Evolutionary conservation across 179 eudicot species (phyloP).

Genomic region (Actinidia chinensis): DNA sequence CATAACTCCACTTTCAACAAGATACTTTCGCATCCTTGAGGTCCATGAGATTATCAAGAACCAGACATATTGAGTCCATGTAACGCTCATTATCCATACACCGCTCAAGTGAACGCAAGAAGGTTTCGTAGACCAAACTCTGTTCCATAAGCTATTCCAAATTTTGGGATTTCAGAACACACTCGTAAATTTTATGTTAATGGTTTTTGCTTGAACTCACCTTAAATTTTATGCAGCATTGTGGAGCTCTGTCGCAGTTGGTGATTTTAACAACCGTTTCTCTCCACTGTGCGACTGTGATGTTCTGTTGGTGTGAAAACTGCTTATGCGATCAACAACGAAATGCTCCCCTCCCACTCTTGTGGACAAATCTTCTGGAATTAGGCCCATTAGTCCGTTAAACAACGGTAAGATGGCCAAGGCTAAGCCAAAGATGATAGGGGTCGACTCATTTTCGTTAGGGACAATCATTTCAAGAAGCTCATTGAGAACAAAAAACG

Average conservation of each 20-base stretch:
- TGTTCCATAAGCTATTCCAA: constrained; percentile 26
- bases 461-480: no score
- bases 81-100: constrained; percentile 27
- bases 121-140: constrained; percentile 12
- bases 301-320: no score
- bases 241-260: constrained; percentile 16
- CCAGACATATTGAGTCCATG: constrained; percentile 35
- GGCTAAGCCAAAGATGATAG: no score
- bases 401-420: no score
- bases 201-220: not conserved
- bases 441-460: no score
- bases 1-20: constrained; percentile 20
- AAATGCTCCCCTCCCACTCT: no score
- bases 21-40: constrained; percentile 35
- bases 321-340: no score
- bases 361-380: no score
- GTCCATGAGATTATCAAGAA: constrained; percentile 33
- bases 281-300: no score
- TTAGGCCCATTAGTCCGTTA: no score
- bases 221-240: constrained; percentile 29
- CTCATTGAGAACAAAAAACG: no score
- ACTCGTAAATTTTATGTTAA: constrained; percentile 32
- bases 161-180: constrained; percentile 32
- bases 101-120: constrained; percentile 34
- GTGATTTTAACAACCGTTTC: not conserved